phyloP scores from a whole-genome alignment of 1,284 basidiomycete species.

The Melampsora occidentalis region DNA sequence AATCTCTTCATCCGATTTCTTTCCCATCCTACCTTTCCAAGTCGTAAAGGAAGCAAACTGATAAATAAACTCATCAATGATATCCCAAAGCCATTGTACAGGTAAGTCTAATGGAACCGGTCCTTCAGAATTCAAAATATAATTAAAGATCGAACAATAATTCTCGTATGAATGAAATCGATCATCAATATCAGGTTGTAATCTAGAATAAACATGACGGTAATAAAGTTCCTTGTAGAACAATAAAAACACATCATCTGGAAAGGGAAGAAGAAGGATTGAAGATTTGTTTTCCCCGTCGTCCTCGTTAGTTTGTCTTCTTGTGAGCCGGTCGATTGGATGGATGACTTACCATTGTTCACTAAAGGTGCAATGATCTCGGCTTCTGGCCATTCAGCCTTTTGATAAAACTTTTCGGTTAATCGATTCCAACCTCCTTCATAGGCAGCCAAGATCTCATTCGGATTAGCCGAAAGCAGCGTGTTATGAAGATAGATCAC shows the following conservation, averaged over 20 bases:
- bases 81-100: conserved; percentile 98
- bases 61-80: conserved; percentile 98
- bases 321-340: no score
- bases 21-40: conserved; percentile 79
- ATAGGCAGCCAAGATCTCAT: conserved; percentile 82
- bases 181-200: conserved; percentile 93
- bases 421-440: conserved; percentile 95
- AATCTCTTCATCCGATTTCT: conserved; percentile 69
- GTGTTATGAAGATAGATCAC: conserved; percentile 52
- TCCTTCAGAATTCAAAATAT: conserved; percentile 87
- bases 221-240: conserved; percentile 94
- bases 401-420: conserved; percentile 90
- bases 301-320: no score
- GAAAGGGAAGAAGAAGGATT: no score
- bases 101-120: conserved; percentile 88
- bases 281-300: no score
- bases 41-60: conserved; percentile 95
- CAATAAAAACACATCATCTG: conserved; percentile 89
- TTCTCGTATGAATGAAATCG: conserved; percentile 98
- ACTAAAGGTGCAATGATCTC: conserved; percentile 92
- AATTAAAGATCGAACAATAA: conserved; percentile 97
- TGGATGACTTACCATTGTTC: conserved; percentile 68
- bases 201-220: conserved; percentile 87
- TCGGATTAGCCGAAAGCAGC: conserved; percentile 50
- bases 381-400: conserved; percentile 95